A percentile compares a stretch with the other conserved stretches of the same genome.
These are phyloP conservation scores for Pythium scleroteichum DNA, from an alignment of 352 stramenopile species.

Conservation along the genomic window DNA sequence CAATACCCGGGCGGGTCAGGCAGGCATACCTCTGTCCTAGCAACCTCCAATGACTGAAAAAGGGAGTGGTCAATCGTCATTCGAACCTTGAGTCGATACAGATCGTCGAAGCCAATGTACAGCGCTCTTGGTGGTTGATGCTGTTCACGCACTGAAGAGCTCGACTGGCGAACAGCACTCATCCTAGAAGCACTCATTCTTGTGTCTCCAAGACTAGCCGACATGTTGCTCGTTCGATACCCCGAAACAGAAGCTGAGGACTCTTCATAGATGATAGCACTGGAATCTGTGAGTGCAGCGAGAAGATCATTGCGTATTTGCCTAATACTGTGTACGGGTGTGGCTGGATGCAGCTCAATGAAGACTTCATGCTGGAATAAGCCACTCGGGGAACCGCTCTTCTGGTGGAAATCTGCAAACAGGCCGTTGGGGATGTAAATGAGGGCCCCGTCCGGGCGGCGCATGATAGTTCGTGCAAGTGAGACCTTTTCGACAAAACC, in stretches of 20 bases:
- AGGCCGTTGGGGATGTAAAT: constrained; percentile 83
- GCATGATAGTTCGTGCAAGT: constrained; percentile 71
- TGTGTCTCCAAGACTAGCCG: neutral
- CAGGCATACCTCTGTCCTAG: constrained; percentile 58
- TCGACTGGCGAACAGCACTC: constrained; percentile 21
- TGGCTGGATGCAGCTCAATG: constrained; percentile 44
- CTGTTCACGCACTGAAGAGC: constrained; percentile 2
- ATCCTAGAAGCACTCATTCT: neutral
- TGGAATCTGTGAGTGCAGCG: constrained; percentile 20
- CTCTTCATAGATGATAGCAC: constrained; percentile 1
- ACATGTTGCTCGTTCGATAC: constrained; percentile 6
- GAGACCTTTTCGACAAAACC: constrained; percentile 81
- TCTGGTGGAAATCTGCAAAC: constrained; percentile 74
- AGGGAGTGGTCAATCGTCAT: constrained; percentile 52
- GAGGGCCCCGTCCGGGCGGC: constrained; percentile 57
- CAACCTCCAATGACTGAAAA: constrained; percentile 56
- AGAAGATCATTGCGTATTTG: constrained; percentile 29
- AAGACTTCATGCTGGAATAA: constrained; percentile 52
- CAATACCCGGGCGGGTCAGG: neutral
- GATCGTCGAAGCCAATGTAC: constrained; percentile 15
- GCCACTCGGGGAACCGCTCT: constrained; percentile 55
- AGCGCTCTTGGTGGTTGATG: constrained; percentile 12
- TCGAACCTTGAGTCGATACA: constrained; percentile 68
- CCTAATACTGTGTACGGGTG: constrained; percentile 44
- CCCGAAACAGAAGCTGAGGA: constrained; percentile 8